These are phyloP conservation scores for Tanacetum coccineum DNA, from an alignment of 129 eudicot genomes.

Conservation along the genomic window DNA sequence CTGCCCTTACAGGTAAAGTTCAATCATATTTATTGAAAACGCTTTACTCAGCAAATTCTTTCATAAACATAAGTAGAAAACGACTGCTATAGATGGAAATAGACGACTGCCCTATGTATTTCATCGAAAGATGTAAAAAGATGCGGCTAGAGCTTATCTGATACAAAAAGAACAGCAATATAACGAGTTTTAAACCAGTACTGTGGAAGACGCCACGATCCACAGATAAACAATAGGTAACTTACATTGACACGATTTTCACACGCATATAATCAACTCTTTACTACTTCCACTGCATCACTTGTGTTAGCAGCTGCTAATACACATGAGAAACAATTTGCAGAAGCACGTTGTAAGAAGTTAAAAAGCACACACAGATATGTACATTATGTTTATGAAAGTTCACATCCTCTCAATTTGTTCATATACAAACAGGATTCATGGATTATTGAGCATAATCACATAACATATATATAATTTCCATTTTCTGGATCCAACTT, in stretches of 20 bases:
- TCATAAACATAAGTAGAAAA: not conserved
- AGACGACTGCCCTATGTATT: not conserved
- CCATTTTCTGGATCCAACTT: not conserved
- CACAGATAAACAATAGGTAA: not conserved
- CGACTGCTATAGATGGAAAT: not conserved
- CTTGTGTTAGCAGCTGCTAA: not conserved
- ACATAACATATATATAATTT: not conserved
- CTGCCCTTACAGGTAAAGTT: not conserved
- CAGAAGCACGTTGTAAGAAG: not conserved
- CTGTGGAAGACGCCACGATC: too few species aligned
- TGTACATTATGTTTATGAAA: too few species aligned
- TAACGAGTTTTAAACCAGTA: not conserved
- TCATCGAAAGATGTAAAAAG: conserved; percentile 1
- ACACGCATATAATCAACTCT: not conserved
- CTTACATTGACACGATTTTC: not conserved
- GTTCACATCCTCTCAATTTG: not conserved
- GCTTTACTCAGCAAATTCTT: not conserved
- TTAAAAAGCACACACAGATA: too few species aligned
- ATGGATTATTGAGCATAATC: not conserved
- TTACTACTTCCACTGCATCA: not conserved
- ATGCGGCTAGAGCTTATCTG: not conserved
- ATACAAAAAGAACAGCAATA: not conserved
- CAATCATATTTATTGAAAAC: not conserved
- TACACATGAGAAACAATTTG: not conserved
- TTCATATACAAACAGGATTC: not conserved